A percentile compares a stretch with the other conserved stretches of the same genome.
Evolutionary conservation across 108 stramenopile genomes (phyloP).

Genomic region (Mayamaea pseudoterrestris): DNA sequence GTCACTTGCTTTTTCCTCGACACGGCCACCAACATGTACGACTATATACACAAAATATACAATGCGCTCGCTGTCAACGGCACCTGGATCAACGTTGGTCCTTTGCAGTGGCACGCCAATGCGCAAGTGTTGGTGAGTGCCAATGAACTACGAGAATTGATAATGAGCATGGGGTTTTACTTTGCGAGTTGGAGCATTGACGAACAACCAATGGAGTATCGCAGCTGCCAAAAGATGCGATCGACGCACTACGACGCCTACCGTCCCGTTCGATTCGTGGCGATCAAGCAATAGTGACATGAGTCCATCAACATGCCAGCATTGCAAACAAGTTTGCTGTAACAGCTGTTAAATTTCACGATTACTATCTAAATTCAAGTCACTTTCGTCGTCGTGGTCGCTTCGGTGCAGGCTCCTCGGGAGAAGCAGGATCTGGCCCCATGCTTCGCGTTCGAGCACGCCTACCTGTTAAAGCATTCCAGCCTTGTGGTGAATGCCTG

Average conservation of each 20-base stretch:
- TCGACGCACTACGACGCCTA: conserved; percentile 61
- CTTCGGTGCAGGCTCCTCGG: too few species aligned
- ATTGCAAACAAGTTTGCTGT: too few species aligned
- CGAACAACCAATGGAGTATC: conserved; percentile 41
- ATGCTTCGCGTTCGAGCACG: too few species aligned
- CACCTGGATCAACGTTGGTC: conserved; percentile 76
- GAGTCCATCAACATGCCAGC: too few species aligned
- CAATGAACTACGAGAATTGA: conserved; percentile 50
- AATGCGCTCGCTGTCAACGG: conserved; percentile 30
- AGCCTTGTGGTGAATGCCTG: too few species aligned
- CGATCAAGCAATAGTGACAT: too few species aligned
- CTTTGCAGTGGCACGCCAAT: conserved; percentile 77
- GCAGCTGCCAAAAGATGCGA: conserved; percentile 33
- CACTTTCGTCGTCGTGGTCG: too few species aligned
- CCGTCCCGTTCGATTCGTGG: conserved; percentile 48
- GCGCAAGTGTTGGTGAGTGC: conserved; percentile 44
- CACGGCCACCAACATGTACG: conserved; percentile 72
- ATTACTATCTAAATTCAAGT: too few species aligned
- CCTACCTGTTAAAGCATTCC: too few species aligned
- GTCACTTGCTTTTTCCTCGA: conserved; percentile 79
- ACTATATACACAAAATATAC: conserved; percentile 41
- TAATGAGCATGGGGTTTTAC: conserved; percentile 38
- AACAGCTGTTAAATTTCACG: too few species aligned
- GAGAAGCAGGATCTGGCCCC: too few species aligned
- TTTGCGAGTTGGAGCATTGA: conserved; percentile 54